These are phyloP conservation scores for Penicillium coffeae DNA, from an alignment of 495 filamentous ascomycete genomes.

Conservation along the genomic window DNA sequence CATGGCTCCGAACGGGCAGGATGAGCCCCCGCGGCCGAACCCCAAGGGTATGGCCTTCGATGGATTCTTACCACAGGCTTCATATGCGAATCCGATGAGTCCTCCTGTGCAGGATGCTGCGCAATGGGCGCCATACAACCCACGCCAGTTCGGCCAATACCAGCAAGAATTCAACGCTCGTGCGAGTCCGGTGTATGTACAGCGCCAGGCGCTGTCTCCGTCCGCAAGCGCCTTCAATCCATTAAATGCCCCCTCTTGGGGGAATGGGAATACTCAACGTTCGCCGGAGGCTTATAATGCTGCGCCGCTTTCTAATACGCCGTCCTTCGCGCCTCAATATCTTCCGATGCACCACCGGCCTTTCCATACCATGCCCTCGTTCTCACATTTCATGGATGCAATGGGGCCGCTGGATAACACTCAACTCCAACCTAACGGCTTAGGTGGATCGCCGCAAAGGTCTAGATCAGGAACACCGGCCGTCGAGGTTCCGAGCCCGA, in stretches of 20 bases:
- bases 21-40: neutral
- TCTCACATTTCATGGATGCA: neutral
- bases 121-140: too few relatives aligned
- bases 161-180: neutral
- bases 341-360: too few relatives aligned
- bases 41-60: neutral
- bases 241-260: neutral
- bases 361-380: neutral
- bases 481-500: conserved; percentile 30
- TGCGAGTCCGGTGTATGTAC: neutral
- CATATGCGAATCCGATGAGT: too few relatives aligned
- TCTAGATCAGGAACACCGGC: conserved; percentile 14
- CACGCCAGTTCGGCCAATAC: neutral
- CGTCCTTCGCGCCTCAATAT: neutral
- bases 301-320: neutral
- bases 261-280: neutral
- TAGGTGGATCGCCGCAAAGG: too few relatives aligned
- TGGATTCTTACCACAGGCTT: neutral
- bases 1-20: neutral
- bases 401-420: neutral
- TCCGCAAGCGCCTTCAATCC: neutral
- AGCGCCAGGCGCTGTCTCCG: neutral
- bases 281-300: neutral
- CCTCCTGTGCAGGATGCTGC: too few relatives aligned
- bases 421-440: too few relatives aligned